phyloP scores from a whole-genome alignment of 225 moss, liverwort and hornwort species.

The Climacium dendroides region DNA sequence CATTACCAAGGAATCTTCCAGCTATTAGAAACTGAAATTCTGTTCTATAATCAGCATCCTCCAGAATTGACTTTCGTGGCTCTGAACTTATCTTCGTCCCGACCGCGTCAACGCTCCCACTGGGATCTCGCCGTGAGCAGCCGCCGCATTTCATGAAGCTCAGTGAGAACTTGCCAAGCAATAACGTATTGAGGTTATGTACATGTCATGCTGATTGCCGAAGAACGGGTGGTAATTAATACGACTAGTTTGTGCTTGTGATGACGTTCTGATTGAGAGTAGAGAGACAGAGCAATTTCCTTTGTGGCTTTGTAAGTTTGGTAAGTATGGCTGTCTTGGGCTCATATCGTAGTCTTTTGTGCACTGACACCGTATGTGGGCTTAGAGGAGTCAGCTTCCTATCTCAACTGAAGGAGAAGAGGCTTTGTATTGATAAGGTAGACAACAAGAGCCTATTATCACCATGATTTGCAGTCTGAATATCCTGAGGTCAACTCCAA shows the following conservation, averaged over 20 bases:
- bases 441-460: no score
- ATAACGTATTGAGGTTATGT: not conserved
- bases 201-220: not conserved
- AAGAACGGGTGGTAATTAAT: not conserved
- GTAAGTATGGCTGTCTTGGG: not conserved
- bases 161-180: not conserved
- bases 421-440: not conserved
- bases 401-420: not conserved
- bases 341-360: no score
- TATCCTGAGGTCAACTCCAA: no score
- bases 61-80: not conserved
- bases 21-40: not conserved
- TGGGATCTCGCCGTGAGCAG: not conserved
- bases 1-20: not conserved
- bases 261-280: not conserved
- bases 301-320: not conserved
- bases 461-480: no score
- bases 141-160: not conserved
- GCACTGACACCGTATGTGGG: accelerated
- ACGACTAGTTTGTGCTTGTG: not conserved
- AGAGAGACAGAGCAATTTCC: not conserved
- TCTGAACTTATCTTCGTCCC: not conserved
- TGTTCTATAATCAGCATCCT: not conserved
- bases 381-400: not conserved
- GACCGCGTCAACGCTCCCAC: not conserved